Base-by-base conservation (phyloP, 345 rosid genomes). In the Pistacia integerrima region DNA sequence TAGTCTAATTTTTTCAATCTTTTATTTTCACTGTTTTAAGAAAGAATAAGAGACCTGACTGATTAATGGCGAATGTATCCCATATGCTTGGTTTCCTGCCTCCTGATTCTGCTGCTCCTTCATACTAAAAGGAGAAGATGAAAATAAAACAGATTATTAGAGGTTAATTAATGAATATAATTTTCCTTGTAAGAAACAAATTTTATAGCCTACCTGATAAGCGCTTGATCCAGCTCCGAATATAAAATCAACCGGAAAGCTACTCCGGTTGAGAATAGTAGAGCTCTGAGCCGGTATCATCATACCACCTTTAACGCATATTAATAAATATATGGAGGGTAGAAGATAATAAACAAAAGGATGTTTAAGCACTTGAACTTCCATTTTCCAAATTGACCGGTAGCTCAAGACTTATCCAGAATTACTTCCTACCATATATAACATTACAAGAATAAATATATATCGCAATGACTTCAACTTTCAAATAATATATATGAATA, bases 1-100 rank as follows among this genome's bases (percentile, higher is more conserved):
- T 41, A 7, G 46, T 41, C 46, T 8, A 1, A 41, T 7, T 41
- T 0, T 8, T 41, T 41, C 8, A 41, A 41, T 7, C 1, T 41
- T 41, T 51, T 51, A 11, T 51, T 14, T 14, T 12, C 0, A 51
- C 1, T 51, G 55, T 11, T 51, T 51, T 51, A 0, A 13, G 57
- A 22, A 4, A 25, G 56, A 13, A 4, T 13, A 35, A 13, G 5
- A 14, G 65, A 72, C 56, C 56, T 72, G 67, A 17, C 30, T 60
- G 67, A 44, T 62, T 10, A 41, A 2, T 30, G 58, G 61, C 33
- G 77, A 64, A 72, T 7, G 63, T 41, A 10, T 78, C 81, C 81
- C 81, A 78, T 18, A 78, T 58, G 62, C 77, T 72, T 38, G 77
- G 73, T 44, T 62, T 74, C 54, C 68, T 78, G 4, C 77, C 81